Evolutionary conservation across 2,329 filamentous ascomycete genomes (phyloP), one percentile per base, ranked within the genome.

Genomic region (Epichloe baconii): DNA sequence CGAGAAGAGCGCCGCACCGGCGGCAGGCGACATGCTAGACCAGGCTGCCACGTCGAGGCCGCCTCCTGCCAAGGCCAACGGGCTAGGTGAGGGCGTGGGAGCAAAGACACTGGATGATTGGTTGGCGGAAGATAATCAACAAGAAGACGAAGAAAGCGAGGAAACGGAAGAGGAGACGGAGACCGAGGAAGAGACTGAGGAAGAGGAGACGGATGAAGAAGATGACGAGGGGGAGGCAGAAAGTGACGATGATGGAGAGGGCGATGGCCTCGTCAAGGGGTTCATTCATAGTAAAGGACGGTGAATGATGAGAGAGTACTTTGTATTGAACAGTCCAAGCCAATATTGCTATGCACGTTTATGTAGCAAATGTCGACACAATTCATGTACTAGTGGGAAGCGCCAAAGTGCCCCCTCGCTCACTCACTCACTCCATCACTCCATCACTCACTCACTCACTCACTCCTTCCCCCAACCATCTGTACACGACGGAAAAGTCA

Each of bases 81-180:
- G 71, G 1, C 56, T 68, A 14, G 67, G 69, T 5, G 82, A 82
- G 47, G 73, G 68, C 11, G 64, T 74, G 1, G 75, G 76, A 48
- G 80, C 80, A 41, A 95, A 95, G 76, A 88, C 84, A 19, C 70
- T 98, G 55, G 89, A 97, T 70, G 88, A 95, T 64, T 97, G 93
- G 90, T 73, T 97, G 52, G 88, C 84, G 4, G 86, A 88, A 61
- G 81, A 80, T 43, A 79, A 81, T 15, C 74, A 72, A 73, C 73
- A 76, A 0, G 72, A 76, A 0, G 72, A 73, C 0, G 73, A 76
- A 0, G 74, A 75, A 2, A 74, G 77, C 7, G 74, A 75, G 0
- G 74, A 76, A 0, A 74, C 75, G 1, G 74, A 77, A 4, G 74
- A 75, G 2, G 71, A 73, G 68, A 72, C 0, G 73, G 76, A 2